Evolutionary conservation across 257 asterid species (phyloP).

Genomic region (Nicotiana benthamiana): DNA sequence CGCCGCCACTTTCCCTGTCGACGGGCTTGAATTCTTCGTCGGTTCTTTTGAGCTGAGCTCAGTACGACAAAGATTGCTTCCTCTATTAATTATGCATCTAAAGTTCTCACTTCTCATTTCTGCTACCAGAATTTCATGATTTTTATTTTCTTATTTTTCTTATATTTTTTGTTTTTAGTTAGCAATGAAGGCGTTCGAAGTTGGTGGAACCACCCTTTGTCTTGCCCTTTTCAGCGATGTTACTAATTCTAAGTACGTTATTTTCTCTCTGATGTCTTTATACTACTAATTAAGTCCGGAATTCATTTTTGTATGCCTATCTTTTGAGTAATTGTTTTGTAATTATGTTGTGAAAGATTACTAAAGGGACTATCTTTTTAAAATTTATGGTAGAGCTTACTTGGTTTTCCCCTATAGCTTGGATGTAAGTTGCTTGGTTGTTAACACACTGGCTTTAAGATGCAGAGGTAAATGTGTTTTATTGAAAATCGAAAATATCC

Average conservation of each 20-base stretch:
- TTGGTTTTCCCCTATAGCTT: background rate
- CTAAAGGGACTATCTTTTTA: background rate
- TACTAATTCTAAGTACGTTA: conserved; percentile 70
- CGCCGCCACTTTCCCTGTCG: background rate
- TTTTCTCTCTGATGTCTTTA: background rate
- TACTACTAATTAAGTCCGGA: background rate
- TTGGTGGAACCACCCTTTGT: conserved; percentile 49
- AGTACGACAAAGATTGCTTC: background rate
- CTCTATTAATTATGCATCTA: background rate
- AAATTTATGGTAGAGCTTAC: background rate
- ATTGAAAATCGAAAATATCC: too few species aligned
- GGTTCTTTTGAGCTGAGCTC: background rate
- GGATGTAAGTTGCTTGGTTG: background rate
- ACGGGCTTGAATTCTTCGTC: background rate
- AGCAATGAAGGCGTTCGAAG: conserved; percentile 63
- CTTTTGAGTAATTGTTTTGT: background rate
- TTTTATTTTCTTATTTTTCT: background rate
- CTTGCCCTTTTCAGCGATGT: conserved; percentile 77
- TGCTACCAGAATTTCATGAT: background rate
- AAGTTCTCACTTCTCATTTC: background rate
- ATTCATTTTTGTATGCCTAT: background rate
- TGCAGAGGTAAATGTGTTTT: too few species aligned
- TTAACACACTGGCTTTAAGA: too few species aligned
- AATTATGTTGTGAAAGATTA: background rate
- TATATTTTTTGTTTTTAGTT: background rate